These are phyloP conservation scores for Penicillium canariense DNA, from an alignment of 495 filamentous ascomycete genomes.

Conservation along the genomic window DNA sequence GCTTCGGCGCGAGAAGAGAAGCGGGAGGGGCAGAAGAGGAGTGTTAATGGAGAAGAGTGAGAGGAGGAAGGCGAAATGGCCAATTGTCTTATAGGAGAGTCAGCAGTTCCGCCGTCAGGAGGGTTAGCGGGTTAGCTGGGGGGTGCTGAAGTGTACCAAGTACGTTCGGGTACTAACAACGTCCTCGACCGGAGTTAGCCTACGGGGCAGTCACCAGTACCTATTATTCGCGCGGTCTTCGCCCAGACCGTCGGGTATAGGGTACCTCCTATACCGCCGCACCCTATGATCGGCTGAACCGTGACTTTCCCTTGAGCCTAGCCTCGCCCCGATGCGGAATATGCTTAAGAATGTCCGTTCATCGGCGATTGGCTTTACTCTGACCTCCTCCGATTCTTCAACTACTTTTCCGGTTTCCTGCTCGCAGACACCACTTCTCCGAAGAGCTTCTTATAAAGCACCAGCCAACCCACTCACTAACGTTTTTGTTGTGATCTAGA, in stretches of 20 bases:
- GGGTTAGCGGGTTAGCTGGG: constrained; percentile 4
- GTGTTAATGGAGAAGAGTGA: constrained; percentile 9
- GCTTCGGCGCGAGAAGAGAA: constrained; percentile 65
- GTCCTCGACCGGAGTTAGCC: too few species aligned
- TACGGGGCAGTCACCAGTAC: background rate
- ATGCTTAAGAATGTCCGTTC: background rate
- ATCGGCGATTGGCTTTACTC: constrained; percentile 3
- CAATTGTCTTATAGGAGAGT: constrained; percentile 26
- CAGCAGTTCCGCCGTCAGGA: constrained; percentile 1
- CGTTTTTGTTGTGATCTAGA: too few species aligned
- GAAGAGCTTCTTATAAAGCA: too few species aligned
- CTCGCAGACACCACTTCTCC: too few species aligned
- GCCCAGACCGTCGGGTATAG: constrained; percentile 28
- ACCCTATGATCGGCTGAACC: background rate
- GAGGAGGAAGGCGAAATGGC: constrained; percentile 4
- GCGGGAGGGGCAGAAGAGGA: constrained; percentile 9
- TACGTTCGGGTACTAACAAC: constrained; percentile 17
- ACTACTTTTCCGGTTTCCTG: too few species aligned
- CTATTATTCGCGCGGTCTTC: constrained; percentile 8
- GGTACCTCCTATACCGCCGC: constrained; percentile 28
- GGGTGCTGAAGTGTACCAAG: constrained; percentile 8
- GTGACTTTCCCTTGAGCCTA: too few species aligned
- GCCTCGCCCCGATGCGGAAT: background rate
- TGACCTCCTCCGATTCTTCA: constrained; percentile 1
- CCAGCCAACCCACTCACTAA: too few species aligned